Base-by-base conservation (phyloP, 1,139 yeast genomes). In the Hyphopichia pseudoburtonii region DNA sequence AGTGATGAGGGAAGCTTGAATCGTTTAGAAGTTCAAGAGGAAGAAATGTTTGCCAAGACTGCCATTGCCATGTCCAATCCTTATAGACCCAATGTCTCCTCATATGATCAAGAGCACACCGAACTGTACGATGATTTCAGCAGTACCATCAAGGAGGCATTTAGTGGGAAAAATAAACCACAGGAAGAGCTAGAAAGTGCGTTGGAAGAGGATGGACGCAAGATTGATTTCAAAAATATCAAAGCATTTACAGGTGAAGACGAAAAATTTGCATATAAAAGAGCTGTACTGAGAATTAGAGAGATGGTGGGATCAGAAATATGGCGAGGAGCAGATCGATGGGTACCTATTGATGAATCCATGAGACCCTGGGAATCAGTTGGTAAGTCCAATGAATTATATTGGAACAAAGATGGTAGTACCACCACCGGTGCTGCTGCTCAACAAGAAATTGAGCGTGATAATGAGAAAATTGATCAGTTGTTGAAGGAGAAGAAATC, bases 201-300 rank as follows among this genome's bases (percentile, higher is more conserved):
- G 3, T 10, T 27, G 5, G 43, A 41, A 9, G 35, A 35, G 14
- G 34, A 34, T 10, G 17, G 18, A 9, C 17, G 24, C 0, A 38
- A 40, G 18, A 41, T 46, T 8, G 70, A 78, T 48, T 80, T 70
- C 49, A 67, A 74, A 15, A 69, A 79, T 35, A 54, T 73, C 11
- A 64, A 66, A 15, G 82, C 82, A 3, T 84, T 83, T 48, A 83
- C 88, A 0, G 90, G 92, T 21, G 89, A 83, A 49, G 90, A 84
- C 56, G 90, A 84, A 52, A 75, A 73, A 57, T 83, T 84, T 62
- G 89, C 92, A 3, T 83, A 77, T 50, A 80, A 79, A 45, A 59
- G 90, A 45, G 89, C 90, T 0, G 82, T 82, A 1, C 79, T 82
- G 52, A 62, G 92, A 46, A 70, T 84, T 19, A 66, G 68, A 42